phyloP scores from a whole-genome alignment of 1,139 yeast species.

The Tardiomyces digboiensis region DNA sequence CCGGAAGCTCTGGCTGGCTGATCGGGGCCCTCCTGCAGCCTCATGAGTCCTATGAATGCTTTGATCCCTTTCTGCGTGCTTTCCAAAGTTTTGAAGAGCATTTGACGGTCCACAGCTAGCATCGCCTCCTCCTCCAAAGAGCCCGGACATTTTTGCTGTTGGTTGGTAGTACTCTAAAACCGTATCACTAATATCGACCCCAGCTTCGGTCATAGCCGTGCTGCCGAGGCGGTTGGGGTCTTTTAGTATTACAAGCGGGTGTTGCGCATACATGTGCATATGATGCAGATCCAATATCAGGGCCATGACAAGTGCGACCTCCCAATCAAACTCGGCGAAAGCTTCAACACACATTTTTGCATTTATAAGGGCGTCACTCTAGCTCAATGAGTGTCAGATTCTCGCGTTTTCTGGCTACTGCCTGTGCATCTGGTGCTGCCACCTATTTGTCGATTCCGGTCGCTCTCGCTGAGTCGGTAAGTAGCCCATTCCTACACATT shows the following conservation, averaged over 20 bases:
- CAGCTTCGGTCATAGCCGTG: not conserved
- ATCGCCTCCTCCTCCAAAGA: conserved; percentile 5
- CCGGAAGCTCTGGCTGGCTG: no score
- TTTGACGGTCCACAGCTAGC: conserved; percentile 28
- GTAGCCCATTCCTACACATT: no score
- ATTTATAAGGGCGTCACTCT: conserved; percentile 2
- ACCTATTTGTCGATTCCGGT: conserved; percentile 4
- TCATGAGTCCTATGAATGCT: conserved; percentile 20
- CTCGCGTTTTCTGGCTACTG: conserved; percentile 1
- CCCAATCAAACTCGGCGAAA: no score
- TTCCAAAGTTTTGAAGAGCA: conserved; percentile 22
- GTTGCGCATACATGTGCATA: no score
- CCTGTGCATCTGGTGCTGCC: not conserved
- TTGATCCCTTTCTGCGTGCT: conserved; percentile 19
- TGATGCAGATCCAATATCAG: no score
- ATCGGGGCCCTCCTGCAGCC: conserved; percentile 1
- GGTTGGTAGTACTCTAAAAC: conserved; percentile 1
- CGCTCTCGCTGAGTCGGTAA: conserved; percentile 14
- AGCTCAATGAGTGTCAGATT: not conserved
- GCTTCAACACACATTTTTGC: not conserved
- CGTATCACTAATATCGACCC: not conserved
- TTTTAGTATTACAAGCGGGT: no score
- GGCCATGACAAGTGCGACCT: no score
- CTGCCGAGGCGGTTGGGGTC: no score
- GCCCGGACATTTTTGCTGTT: conserved; percentile 1